Percentiles rank a stretch among this genome's conserved stretches.
phyloP scores from a whole-genome alignment of 1,284 basidiomycete genomes.

The Mycena citricolor region DNA sequence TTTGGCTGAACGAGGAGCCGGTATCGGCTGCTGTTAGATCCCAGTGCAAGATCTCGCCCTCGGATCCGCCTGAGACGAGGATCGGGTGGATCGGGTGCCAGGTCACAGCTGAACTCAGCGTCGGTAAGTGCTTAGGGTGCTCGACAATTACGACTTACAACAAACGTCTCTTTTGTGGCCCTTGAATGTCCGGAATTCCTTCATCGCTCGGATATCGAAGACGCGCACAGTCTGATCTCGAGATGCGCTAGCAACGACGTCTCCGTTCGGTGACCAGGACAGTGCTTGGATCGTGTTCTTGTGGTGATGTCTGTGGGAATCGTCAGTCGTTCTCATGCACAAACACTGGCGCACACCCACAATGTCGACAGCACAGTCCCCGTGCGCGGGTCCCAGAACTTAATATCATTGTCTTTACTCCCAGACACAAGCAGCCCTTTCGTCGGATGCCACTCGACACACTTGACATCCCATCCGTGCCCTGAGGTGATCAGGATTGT shows the following conservation, averaged over 20 bases:
- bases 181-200: slow-evolving; percentile 86
- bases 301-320: slow-evolving; percentile 76
- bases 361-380: slow-evolving; percentile 85
- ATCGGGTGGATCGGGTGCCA: slow-evolving; percentile 96
- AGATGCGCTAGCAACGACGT: slow-evolving; percentile 91
- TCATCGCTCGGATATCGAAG: slow-evolving; percentile 98
- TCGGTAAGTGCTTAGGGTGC: not conserved
- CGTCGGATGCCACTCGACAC: slow-evolving; percentile 97
- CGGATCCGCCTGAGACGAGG: slow-evolving; percentile 90
- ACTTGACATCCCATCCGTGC: slow-evolving; percentile 98
- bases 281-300: slow-evolving; percentile 96
- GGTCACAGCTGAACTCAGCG: slow-evolving; percentile 63
- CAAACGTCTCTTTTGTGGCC: slow-evolving; percentile 98
- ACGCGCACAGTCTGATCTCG: slow-evolving; percentile 93
- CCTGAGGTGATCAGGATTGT: slow-evolving; percentile 39
- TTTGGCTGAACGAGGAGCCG: slow-evolving; percentile 34
- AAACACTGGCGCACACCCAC: slow-evolving; percentile 43
- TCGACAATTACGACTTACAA: slow-evolving; percentile 61
- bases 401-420: slow-evolving; percentile 97
- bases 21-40: slow-evolving; percentile 65
- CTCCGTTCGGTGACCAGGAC: slow-evolving; percentile 91
- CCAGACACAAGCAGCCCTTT: slow-evolving; percentile 94
- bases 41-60: slow-evolving; percentile 93
- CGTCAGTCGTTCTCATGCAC: slow-evolving; percentile 11
- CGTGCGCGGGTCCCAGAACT: slow-evolving; percentile 97